A percentile compares a stretch with the other conserved stretches of the same genome.
Evolutionary conservation across 805 yeast genomes (phyloP).

Genomic region (Priceomyces carsonii): DNA sequence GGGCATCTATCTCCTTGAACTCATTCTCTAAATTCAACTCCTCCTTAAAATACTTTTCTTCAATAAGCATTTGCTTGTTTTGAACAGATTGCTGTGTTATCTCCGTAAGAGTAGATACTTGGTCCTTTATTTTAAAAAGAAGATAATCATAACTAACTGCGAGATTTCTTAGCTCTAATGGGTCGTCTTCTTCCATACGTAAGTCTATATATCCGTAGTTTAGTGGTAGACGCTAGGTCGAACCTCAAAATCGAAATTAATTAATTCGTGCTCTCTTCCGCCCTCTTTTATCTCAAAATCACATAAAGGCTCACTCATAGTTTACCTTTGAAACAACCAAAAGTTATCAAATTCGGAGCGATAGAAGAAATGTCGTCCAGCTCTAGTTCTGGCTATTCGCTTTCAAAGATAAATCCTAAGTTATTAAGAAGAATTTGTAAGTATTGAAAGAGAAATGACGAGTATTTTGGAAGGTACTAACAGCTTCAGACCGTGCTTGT

Average conservation of each 20-base stretch:
- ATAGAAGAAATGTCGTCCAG: slow-evolving; percentile 13
- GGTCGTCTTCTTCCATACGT: slow-evolving; percentile 45
- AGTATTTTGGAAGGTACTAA: no score
- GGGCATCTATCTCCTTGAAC: slow-evolving; percentile 36
- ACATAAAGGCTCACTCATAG: no score
- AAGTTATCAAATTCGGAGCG: neutral
- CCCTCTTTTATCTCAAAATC: slow-evolving; percentile 1
- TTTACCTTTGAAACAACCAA: no score
- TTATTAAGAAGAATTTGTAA: slow-evolving; percentile 45
- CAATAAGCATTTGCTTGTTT: slow-evolving; percentile 30
- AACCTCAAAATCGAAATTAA: slow-evolving; percentile 1
- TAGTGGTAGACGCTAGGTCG: neutral
- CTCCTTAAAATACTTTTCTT: slow-evolving; percentile 21
- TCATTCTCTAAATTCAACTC: slow-evolving; percentile 36
- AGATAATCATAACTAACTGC: slow-evolving; percentile 66
- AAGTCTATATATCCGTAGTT: neutral
- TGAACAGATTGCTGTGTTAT: slow-evolving; percentile 30
- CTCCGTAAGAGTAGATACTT: slow-evolving; percentile 49
- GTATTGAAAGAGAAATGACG: no score
- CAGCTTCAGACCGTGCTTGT: slow-evolving; percentile 70
- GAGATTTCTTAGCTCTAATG: slow-evolving; percentile 59
- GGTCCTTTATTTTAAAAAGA: slow-evolving; percentile 60
- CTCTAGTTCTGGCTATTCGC: slow-evolving; percentile 31
- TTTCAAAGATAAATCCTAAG: slow-evolving; percentile 47
- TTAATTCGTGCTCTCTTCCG: neutral